These are phyloP conservation scores for Atkinsonella hypoxylon DNA, from an alignment of 2,329 filamentous ascomycete genomes.

Conservation along the genomic window DNA sequence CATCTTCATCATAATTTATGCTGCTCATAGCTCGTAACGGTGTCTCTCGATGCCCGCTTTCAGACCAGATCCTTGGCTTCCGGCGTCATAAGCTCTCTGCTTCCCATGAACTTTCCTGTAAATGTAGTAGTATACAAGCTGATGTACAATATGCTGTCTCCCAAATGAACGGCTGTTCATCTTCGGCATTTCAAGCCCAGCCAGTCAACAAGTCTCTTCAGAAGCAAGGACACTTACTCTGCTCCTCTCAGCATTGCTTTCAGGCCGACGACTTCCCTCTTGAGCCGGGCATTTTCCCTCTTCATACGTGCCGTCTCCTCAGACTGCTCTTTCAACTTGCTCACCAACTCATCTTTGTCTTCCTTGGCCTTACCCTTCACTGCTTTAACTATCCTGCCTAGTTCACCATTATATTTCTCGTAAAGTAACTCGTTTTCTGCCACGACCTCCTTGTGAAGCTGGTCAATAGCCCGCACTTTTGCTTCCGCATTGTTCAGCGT, in stretches of 20 bases:
- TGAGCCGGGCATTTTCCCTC: conserved; percentile 76
- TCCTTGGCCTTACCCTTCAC: conserved; percentile 61
- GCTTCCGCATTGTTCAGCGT: conserved; percentile 63
- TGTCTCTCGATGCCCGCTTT: not conserved
- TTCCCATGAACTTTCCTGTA: not conserved
- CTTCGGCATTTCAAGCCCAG: conserved; percentile 1
- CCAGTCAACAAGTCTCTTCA: conserved; percentile 9
- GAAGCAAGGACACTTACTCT: conserved; percentile 19
- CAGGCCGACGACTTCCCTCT: conserved; percentile 67
- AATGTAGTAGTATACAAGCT: conserved; percentile 5
- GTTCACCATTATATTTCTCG: conserved; percentile 81
- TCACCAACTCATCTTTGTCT: conserved; percentile 66
- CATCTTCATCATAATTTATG: not conserved
- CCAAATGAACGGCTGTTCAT: not conserved
- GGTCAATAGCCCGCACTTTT: conserved; percentile 72
- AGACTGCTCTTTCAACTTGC: conserved; percentile 56
- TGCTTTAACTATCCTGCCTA: conserved; percentile 70
- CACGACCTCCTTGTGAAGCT: conserved; percentile 75
- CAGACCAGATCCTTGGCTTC: not conserved
- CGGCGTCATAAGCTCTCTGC: not conserved
- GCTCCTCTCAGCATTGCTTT: conserved; percentile 40
- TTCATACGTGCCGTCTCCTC: conserved; percentile 69
- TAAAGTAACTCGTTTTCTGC: conserved; percentile 91
- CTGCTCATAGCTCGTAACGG: not conserved
- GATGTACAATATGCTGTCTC: not conserved